Conservation (phyloP, 23 red algal species). For the Chondrus crispus region DNA sequence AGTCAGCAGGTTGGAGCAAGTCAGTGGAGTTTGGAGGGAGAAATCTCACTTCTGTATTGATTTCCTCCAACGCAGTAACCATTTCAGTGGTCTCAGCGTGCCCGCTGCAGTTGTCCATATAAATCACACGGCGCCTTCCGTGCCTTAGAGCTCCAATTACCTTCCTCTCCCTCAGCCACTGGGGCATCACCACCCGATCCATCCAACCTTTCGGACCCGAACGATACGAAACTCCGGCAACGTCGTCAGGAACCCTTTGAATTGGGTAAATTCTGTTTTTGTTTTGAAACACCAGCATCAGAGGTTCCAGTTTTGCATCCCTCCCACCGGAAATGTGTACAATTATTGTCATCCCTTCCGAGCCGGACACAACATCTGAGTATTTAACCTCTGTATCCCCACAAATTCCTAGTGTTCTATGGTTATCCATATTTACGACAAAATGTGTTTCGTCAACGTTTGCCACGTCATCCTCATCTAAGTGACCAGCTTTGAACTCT, state of each 20-base stretch:
- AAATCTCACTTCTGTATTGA: conserved; percentile 3
- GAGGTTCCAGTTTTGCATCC: background rate
- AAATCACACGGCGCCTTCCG: background rate
- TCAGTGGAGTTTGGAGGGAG: background rate
- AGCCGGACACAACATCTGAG: background rate
- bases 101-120: background rate
- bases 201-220: background rate
- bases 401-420: background rate
- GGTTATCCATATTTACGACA: background rate
- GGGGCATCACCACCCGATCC: background rate
- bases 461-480: background rate
- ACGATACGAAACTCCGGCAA: background rate
- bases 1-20: background rate
- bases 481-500: background rate
- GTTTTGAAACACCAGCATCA: background rate
- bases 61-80: background rate
- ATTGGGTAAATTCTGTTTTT: background rate
- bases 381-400: background rate
- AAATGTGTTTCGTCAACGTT: background rate
- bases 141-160: background rate
- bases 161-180: background rate
- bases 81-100: background rate
- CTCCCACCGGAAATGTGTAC: background rate
- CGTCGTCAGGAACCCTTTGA: background rate
- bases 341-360: background rate